phyloP scores from a whole-genome alignment of 306 rosid species.

The Dryas drummondii region DNA sequence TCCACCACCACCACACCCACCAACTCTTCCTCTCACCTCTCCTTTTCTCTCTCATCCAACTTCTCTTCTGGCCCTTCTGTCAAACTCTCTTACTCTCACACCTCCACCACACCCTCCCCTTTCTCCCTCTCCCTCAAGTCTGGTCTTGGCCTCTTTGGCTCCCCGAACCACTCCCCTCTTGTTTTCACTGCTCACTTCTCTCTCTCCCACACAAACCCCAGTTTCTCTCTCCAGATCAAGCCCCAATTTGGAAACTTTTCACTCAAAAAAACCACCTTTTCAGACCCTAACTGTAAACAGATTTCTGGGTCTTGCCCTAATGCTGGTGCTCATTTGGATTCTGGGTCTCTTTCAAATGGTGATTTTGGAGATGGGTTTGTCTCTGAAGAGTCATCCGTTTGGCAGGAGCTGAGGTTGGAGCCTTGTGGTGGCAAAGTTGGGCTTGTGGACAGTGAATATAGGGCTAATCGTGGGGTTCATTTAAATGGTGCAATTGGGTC shows the following conservation, averaged over 20 bases:
- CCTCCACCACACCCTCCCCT: constrained; percentile 40
- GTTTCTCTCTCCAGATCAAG: constrained; percentile 69
- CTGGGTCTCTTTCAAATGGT: constrained; percentile 26
- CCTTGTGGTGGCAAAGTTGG: constrained; percentile 33
- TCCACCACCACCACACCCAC: constrained; percentile 32
- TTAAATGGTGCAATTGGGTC: constrained; percentile 26
- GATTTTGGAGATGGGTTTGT: constrained; percentile 41
- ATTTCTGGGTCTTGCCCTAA: constrained; percentile 28
- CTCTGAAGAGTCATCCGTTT: constrained; percentile 38
- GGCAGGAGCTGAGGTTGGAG: constrained; percentile 79
- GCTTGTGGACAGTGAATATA: constrained; percentile 3
- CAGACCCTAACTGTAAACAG: constrained; percentile 28
- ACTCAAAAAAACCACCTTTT: constrained; percentile 52
- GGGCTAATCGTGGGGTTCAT: constrained; percentile 17
- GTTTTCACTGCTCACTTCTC: constrained; percentile 64
- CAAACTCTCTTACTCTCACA: constrained; percentile 55
- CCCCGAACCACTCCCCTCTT: constrained; percentile 71
- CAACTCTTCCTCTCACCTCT: constrained; percentile 50
- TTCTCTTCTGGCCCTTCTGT: constrained; percentile 60
- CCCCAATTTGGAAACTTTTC: constrained; percentile 79
- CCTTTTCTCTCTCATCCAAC: constrained; percentile 62
- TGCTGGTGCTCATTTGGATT: constrained; percentile 11
- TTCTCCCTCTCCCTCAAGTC: constrained; percentile 77
- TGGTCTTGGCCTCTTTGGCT: constrained; percentile 78
- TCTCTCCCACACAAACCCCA: constrained; percentile 50